Evolutionary conservation across 2,329 filamentous ascomycete species (phyloP), one percentile per base, ranked within the genome.

Genomic region (Claviceps spartinae): DNA sequence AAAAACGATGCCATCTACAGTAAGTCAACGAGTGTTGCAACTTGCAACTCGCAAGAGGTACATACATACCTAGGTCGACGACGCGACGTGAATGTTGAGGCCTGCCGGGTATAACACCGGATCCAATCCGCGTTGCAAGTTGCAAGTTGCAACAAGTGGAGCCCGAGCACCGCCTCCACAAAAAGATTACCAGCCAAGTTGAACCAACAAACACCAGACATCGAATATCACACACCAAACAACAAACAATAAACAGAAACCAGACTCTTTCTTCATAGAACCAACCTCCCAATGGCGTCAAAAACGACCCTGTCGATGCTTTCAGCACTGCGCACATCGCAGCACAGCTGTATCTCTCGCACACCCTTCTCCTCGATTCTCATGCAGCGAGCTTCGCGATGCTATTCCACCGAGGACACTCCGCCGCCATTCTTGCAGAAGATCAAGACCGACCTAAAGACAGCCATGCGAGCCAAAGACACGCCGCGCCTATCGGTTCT

Each of bases 401-500:
- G 61, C 57, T 68, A 67, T 59, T 67, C 67, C 54, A 57, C 69
- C 42, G 61, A 63, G 52, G 66, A 69, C 55, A 60, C 67, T 5
- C 58, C 66, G 22, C 74, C 75, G 41, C 76, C 11, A 65, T 79
- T 55, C 8, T 65, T 79, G 44, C 65, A 70, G 51, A 77, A 74
- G 66, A 69, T 82, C 60, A 79, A 78, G 61, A 67, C 64, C 56
- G 81, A 85, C 59, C 71, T 85, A 55, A 85, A 85, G 69, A 67
- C 72, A 9, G 81, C 82, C 48, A 84, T 85, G 81, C 75, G 76
- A 54, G 73, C 73, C 59, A 85, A 83, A 65, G 81, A 85, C 62
- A 67, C 73, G 26, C 71, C 78, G 26, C 80, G 83, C 2, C 78
- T 90, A 26, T 70, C 77, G 41, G 85, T 87, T 40, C 75, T 91